Evolutionary conservation across 176 grass and related monocot species (phyloP).

Genomic region (Phoenix dactylifera): DNA sequence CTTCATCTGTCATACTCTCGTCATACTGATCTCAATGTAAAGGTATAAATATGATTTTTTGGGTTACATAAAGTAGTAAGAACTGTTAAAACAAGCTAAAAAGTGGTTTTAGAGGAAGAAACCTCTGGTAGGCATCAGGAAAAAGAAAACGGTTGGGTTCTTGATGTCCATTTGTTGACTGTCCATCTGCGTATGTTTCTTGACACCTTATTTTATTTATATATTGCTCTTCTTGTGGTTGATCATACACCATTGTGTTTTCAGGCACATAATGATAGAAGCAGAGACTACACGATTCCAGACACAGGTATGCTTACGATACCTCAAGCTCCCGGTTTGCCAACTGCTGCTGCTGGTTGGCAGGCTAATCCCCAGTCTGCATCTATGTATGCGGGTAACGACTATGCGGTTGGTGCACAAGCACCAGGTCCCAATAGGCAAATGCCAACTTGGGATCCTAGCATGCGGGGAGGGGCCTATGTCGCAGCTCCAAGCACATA

Average conservation of each 20-base stretch:
- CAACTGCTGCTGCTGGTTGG: conserved; percentile 35
- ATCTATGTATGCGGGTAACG: conserved; percentile 35
- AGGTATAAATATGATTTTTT: conserved; percentile 82
- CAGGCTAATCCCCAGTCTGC: conserved; percentile 36
- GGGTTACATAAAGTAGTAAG: conserved; percentile 26
- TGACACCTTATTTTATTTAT: conserved; percentile 10
- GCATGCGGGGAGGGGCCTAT: conserved; percentile 38
- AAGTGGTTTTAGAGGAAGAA: conserved; percentile 21
- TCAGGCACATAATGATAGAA: conserved; percentile 74
- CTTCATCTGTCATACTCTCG: conserved; percentile 99
- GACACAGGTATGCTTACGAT: conserved; percentile 29
- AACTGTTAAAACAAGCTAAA: conserved; percentile 10
- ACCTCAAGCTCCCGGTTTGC: conserved; percentile 28
- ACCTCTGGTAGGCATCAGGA: conserved; percentile 16
- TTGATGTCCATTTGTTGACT: conserved; percentile 2
- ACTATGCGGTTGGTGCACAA: not conserved
- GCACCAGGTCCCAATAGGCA: conserved; percentile 32
- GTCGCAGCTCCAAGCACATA: conserved; percentile 25
- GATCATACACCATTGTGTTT: conserved; percentile 17
- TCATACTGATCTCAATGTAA: conserved; percentile 99
- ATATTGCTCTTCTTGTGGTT: not conserved
- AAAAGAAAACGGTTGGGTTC: conserved; percentile 3
- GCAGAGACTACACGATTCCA: conserved; percentile 73
- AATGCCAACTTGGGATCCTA: conserved; percentile 52
- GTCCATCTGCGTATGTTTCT: conserved; percentile 31